These are phyloP conservation scores for Kalaharituber pfeilii DNA, from an alignment of 2,329 filamentous ascomycete species.

Conservation along the genomic window DNA sequence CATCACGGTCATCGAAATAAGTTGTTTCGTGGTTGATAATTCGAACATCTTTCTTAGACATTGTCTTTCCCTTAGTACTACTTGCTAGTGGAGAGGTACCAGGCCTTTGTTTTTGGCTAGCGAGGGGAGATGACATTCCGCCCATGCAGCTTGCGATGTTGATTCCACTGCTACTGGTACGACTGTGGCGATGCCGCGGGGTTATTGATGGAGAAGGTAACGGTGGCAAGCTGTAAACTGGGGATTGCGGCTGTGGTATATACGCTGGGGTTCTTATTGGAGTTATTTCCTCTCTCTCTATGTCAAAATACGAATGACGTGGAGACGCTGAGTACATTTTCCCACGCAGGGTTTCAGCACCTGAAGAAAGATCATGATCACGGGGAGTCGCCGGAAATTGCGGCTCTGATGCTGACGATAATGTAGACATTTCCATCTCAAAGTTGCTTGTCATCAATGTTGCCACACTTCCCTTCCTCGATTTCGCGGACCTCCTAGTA, in stretches of 20 bases:
- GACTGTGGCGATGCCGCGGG: neutral
- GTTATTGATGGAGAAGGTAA: neutral
- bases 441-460: neutral
- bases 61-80: neutral
- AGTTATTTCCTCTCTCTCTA: neutral
- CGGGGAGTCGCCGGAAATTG: neutral
- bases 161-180: neutral
- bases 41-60: neutral
- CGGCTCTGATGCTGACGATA: neutral
- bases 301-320: neutral
- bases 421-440: neutral
- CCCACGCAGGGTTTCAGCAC: neutral
- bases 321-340: neutral
- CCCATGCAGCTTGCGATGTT: neutral
- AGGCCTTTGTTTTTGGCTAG: neutral
- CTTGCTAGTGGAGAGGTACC: neutral
- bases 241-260: neutral
- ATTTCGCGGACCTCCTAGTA: neutral
- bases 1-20: neutral
- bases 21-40: neutral
- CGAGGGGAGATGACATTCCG: neutral
- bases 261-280: neutral
- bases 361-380: neutral
- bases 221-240: neutral
- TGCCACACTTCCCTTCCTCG: neutral